Percentiles rank a stretch among this genome's conserved stretches.
phyloP scores from a whole-genome alignment of 768 basidiomycete species.

The Hypholoma fasciculare region DNA sequence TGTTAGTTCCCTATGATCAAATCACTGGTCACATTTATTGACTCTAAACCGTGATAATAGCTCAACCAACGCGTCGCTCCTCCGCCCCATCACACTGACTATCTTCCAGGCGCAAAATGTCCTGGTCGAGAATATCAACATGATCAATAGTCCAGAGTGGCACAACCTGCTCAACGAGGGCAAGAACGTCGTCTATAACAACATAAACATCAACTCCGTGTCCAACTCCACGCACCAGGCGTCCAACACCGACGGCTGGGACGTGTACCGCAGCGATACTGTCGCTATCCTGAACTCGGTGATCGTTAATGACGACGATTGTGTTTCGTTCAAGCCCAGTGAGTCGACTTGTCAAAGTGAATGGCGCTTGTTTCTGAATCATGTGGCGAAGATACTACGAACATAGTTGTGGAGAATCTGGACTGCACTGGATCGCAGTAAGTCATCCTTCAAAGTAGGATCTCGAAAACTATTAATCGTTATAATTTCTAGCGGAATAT shows the following conservation, averaged over 20 bases:
- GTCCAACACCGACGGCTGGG: constrained; percentile 63
- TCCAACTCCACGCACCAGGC: constrained; percentile 44
- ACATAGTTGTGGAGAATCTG: constrained; percentile 55
- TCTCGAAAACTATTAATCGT: background rate
- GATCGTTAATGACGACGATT: constrained; percentile 58
- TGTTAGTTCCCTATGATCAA: constrained; percentile 24
- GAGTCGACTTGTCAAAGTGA: constrained; percentile 1
- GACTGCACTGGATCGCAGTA: constrained; percentile 62
- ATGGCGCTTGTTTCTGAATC: background rate
- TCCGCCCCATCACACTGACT: constrained; percentile 58
- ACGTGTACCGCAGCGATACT: constrained; percentile 57
- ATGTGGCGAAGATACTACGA: constrained; percentile 43
- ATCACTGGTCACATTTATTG: background rate
- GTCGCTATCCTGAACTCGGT: constrained; percentile 49
- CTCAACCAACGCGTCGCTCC: constrained; percentile 42
- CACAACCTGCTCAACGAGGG: constrained; percentile 54
- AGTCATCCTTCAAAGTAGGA: constrained; percentile 11
- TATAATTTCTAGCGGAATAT: constrained; percentile 44
- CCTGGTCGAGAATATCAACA: constrained; percentile 43
- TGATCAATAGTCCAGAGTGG: constrained; percentile 55
- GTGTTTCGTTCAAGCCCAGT: constrained; percentile 61
- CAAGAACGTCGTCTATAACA: constrained; percentile 43
- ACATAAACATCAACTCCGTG: constrained; percentile 44
- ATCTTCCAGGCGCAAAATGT: constrained; percentile 52
- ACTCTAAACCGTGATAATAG: constrained; percentile 21